Evolutionary conservation across 306 rosid genomes (phyloP), one percentile per base, ranked within the genome.

Genomic region (Inga leiocalycina): DNA sequence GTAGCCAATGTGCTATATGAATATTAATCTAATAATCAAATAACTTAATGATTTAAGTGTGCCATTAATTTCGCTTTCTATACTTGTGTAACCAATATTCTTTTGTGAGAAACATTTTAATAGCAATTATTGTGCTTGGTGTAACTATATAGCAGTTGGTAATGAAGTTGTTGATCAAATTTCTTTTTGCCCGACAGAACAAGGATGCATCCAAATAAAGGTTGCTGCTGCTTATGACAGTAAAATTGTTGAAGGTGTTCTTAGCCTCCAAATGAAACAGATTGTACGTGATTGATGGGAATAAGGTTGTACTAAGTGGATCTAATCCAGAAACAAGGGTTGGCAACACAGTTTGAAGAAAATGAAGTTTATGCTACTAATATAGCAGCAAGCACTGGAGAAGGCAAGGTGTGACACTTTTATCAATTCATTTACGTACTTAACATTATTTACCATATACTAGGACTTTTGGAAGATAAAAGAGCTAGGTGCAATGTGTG

Each of bases 271-370:
- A 88, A 82, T 92, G 86, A 92, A 92, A 88, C 96, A 92, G 89
- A 90, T 90, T 86, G 30, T 27, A 27, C 30, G 96, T 92, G 82
- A 92, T 92, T 73, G 96, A 92, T 72, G 96, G 94, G 56, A 92
- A 92, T 86, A 92, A 92, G 87, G 96, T 90, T 71, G 88, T 92
- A 16, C 45, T 92, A 81, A 92, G 96, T 9, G 91, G 83, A 43
- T 77, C 92, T 82, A 88, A 82, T 72, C 86, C 96, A 13, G 96
- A 92, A 0, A 92, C 96, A 2, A 87, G 89, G 82, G 96, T 92
- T 43, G 96, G 90, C n/a, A 92, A 92, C 93, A 8, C 92, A 92
- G 46, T 92, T 92, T 78, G 94, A 89, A 89, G 96, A 92, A 86
- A 92, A 92, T 43, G 96, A 92, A 82, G 88, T 92, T 43, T 92